Conservation (phyloP, 2,329 filamentous ascomycete species). For the Scedosporium aurantiacum region DNA sequence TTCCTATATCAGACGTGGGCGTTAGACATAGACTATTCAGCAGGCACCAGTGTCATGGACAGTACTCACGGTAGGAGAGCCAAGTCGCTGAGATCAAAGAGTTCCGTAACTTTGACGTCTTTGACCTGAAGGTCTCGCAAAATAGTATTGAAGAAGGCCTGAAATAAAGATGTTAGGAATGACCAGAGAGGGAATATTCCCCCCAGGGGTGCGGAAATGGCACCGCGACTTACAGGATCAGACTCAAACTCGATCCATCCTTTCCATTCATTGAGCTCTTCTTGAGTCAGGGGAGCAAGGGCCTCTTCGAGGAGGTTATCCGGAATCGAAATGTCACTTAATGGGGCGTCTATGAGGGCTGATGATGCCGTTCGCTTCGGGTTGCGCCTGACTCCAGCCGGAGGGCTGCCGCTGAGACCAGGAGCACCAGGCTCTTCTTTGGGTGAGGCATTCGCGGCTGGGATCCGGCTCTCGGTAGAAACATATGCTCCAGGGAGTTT, state of each 20-base stretch:
- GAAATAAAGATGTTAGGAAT: neutral
- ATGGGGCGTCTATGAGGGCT: neutral
- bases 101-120: constrained; percentile 63
- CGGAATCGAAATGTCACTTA: neutral
- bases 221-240: constrained; percentile 59
- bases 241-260: constrained; percentile 82
- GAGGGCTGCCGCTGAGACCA: neutral
- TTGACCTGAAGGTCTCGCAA: constrained; percentile 66
- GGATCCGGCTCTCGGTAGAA: no score
- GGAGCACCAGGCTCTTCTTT: neutral
- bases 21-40: neutral
- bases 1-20: constrained; percentile 34
- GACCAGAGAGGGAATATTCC: neutral
- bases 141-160: constrained; percentile 81
- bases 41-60: neutral
- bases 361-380: neutral
- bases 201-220: neutral
- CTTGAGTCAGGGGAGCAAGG: constrained; percentile 33
- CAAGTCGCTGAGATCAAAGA: constrained; percentile 61
- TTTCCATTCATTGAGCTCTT: constrained; percentile 51
- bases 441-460: neutral
- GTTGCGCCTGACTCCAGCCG: neutral
- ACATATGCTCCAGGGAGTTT: no score
- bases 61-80: constrained; percentile 31
- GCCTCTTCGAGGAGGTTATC: constrained; percentile 33